A percentile compares a stretch with the other conserved stretches of the same genome.
Conservation (phyloP, 352 stramenopile genomes). For the Phytophthora tubulina region DNA sequence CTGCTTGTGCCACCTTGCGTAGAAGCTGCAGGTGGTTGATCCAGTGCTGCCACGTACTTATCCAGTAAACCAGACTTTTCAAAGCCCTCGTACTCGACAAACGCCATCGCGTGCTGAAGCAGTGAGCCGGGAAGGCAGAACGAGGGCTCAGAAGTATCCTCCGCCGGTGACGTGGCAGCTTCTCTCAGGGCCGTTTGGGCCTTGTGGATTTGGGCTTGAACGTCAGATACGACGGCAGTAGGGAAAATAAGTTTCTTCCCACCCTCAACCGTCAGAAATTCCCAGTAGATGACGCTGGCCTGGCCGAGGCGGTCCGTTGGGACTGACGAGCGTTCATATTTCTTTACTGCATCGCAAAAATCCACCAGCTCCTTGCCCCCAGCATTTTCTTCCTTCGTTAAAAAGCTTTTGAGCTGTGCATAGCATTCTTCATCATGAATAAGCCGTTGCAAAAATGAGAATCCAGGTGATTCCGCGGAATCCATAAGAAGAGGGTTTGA, state of each 20-base stretch:
- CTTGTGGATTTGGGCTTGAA: constrained; percentile 77
- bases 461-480: constrained; percentile 68
- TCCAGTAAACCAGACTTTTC: constrained; percentile 76
- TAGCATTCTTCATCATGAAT: constrained; percentile 92
- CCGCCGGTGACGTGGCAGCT: neutral
- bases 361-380: constrained; percentile 78
- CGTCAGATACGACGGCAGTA: constrained; percentile 48
- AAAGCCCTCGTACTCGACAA: constrained; percentile 79
- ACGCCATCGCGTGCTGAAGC: constrained; percentile 75
- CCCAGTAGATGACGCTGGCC: constrained; percentile 86
- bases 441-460: constrained; percentile 88
- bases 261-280: constrained; percentile 78
- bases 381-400: constrained; percentile 66
- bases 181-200: constrained; percentile 56
- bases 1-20: constrained; percentile 31
- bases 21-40: constrained; percentile 47
- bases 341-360: constrained; percentile 87
- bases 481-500: constrained; percentile 72
- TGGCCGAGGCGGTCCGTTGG: constrained; percentile 80
- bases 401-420: constrained; percentile 77
- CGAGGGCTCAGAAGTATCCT: constrained; percentile 24
- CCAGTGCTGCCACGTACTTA: constrained; percentile 80
- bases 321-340: constrained; percentile 76
- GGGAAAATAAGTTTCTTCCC: constrained; percentile 74
- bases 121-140: constrained; percentile 61